phyloP scores from a whole-genome alignment of 1,284 basidiomycete genomes.

The Cryptococcus jaspeensis region DNA sequence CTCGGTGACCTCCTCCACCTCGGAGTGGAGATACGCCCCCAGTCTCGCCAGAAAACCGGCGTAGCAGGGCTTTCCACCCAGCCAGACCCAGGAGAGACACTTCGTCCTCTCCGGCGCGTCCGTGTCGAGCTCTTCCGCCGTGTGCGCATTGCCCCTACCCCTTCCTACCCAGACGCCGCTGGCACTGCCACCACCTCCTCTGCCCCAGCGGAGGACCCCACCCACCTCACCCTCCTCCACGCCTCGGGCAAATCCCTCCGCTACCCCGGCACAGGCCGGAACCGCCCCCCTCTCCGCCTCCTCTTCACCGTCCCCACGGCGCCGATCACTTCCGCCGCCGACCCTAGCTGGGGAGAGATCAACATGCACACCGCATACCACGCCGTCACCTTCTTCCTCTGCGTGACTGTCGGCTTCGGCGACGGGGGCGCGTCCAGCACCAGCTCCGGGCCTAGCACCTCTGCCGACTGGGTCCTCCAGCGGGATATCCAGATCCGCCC shows the following conservation, averaged over 20 bases:
- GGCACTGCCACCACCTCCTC: background rate
- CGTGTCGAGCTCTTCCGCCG: slow-evolving; percentile 42
- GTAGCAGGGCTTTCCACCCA: slow-evolving; percentile 31
- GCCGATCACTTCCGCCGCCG: slow-evolving; percentile 26
- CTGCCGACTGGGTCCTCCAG: slow-evolving; percentile 34
- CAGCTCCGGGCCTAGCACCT: background rate
- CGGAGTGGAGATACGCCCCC: slow-evolving; percentile 42
- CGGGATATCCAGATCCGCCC: slow-evolving; percentile 33
- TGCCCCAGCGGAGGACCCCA: background rate
- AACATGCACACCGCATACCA: slow-evolving; percentile 39
- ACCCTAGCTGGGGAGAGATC: slow-evolving; percentile 44
- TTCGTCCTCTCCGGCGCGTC: slow-evolving; percentile 41
- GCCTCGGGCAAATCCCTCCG: slow-evolving; percentile 48
- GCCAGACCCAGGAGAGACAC: slow-evolving; percentile 33
- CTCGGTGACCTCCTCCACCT: slow-evolving; percentile 36
- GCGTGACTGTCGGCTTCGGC: slow-evolving; percentile 44
- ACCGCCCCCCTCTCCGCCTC: slow-evolving; percentile 42
- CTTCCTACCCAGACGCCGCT: background rate
- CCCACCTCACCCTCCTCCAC: slow-evolving; percentile 37
- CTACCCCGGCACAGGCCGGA: slow-evolving; percentile 36
- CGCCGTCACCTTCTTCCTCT: slow-evolving; percentile 37
- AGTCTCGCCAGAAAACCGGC: slow-evolving; percentile 30
- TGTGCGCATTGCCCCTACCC: slow-evolving; percentile 19
- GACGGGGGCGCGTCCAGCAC: slow-evolving; percentile 3
- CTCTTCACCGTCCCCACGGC: slow-evolving; percentile 47